Evolutionary conservation across 2,329 filamentous ascomycete genomes (phyloP).

Genomic region (Xylaria sp.): DNA sequence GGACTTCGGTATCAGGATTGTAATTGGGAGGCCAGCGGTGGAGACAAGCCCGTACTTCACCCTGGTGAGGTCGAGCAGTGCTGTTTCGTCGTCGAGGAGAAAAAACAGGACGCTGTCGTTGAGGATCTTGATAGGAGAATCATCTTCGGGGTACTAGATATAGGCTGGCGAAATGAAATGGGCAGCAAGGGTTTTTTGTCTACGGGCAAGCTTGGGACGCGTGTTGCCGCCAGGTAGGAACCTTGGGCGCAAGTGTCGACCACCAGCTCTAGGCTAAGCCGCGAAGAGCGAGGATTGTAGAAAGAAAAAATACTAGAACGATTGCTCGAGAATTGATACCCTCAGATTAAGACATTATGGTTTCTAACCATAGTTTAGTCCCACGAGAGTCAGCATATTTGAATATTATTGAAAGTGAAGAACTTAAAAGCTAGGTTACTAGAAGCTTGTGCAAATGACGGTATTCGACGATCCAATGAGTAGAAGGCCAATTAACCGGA

Average conservation of each 20-base stretch:
- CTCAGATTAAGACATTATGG: not conserved
- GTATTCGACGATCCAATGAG: not conserved
- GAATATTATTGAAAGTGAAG: not conserved
- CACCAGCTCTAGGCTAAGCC: not conserved
- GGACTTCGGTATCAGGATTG: constrained; percentile 64
- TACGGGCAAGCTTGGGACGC: constrained; percentile 80
- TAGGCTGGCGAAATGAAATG: constrained; percentile 91
- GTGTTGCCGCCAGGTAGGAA: constrained; percentile 48
- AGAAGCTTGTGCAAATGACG: not conserved
- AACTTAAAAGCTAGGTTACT: not conserved
- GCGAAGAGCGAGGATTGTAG: constrained; percentile 5
- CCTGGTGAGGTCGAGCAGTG: constrained; percentile 73
- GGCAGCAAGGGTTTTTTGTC: constrained; percentile 88
- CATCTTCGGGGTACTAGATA: constrained; percentile 81
- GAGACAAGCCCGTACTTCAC: constrained; percentile 65
- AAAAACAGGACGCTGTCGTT: constrained; percentile 50
- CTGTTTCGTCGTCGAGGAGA: constrained; percentile 69
- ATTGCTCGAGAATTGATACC: constrained; percentile 24
- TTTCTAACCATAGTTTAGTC: not conserved
- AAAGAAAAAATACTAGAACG: not conserved
- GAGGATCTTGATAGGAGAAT: constrained; percentile 69
- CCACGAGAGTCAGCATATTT: no score
- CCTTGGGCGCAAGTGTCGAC: not conserved
- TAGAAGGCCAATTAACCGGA: not conserved
- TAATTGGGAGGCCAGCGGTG: constrained; percentile 63